Evolutionary conservation across 73 alveolate species (phyloP).

Genomic region (Stentor coeruleus): DNA sequence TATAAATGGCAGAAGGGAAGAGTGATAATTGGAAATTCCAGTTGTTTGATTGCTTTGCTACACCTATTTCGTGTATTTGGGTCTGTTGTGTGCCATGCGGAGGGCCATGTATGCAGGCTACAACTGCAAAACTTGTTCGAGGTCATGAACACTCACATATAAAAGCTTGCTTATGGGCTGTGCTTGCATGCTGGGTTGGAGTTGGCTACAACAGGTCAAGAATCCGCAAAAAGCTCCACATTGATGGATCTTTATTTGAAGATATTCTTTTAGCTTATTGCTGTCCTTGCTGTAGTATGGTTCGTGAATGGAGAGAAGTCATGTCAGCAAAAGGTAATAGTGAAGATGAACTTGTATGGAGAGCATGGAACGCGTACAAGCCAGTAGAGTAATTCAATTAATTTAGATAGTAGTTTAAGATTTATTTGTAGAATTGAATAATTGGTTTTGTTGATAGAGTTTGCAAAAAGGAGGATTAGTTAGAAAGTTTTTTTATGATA

Average conservation of each 20-base stretch:
- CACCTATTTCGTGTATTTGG: conserved; percentile 14
- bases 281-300: conserved; percentile 18
- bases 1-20: no score
- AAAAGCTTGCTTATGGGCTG: not conserved
- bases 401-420: no score
- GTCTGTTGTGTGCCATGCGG: conserved; percentile 17
- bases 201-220: not conserved
- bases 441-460: no score
- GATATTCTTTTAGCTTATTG: not conserved
- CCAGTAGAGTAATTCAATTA: no score
- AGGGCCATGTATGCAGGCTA: not conserved
- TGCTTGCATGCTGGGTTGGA: conserved; percentile 18
- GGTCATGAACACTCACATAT: not conserved
- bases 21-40: not conserved
- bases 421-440: no score
- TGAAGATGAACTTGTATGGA: conserved; percentile 24
- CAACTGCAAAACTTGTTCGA: not conserved
- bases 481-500: no score
- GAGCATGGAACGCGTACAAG: not conserved
- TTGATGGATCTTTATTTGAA: not conserved
- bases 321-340: not conserved
- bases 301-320: conserved; percentile 23
- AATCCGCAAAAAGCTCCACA: not conserved
- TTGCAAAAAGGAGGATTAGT: no score
- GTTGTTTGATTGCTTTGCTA: conserved; percentile 5